Evolutionary conservation across 176 grass and related monocot species (phyloP).

Genomic region (Metroxylon sagu): DNA sequence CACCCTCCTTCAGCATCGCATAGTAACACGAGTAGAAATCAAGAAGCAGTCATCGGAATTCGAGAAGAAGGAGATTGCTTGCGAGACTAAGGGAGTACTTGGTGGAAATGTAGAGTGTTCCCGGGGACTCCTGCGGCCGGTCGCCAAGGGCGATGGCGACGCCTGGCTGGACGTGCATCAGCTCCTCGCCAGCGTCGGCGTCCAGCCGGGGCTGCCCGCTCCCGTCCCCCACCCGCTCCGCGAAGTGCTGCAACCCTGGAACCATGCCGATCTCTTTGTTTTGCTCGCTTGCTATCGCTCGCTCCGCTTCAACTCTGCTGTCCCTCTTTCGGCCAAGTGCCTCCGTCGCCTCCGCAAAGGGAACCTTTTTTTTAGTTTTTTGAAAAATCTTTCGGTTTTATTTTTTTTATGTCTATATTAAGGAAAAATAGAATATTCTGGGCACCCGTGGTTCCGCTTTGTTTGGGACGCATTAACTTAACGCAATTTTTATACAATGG

Average conservation of each 20-base stretch:
- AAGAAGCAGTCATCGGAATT: too few relatives aligned
- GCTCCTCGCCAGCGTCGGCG: constrained; percentile 52
- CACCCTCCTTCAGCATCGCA: constrained; percentile 54
- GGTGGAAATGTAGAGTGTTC: constrained; percentile 76
- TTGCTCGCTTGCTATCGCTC: not conserved
- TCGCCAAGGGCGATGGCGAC: constrained; percentile 44
- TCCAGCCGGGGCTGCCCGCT: constrained; percentile 34
- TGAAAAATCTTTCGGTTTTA: too few relatives aligned
- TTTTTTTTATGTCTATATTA: too few relatives aligned
- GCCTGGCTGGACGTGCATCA: constrained; percentile 46
- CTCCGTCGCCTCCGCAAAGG: too few relatives aligned
- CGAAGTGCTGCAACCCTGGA: constrained; percentile 54
- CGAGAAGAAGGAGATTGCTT: too few relatives aligned
- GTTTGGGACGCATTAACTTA: too few relatives aligned
- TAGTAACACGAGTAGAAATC: not conserved
- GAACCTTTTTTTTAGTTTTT: too few relatives aligned
- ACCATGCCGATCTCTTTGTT: constrained; percentile 32
- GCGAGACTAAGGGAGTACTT: constrained; percentile 22
- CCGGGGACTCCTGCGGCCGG: constrained; percentile 41
- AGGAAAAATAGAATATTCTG: too few relatives aligned
- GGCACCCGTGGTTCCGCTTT: too few relatives aligned
- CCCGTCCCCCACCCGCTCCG: constrained; percentile 29
- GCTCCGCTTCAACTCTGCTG: not conserved
- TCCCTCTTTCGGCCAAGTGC: too few relatives aligned
- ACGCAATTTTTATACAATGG: too few relatives aligned